Base-by-base conservation (phyloP, 352 stramenopile species). In the Globisporangium canariense region DNA sequence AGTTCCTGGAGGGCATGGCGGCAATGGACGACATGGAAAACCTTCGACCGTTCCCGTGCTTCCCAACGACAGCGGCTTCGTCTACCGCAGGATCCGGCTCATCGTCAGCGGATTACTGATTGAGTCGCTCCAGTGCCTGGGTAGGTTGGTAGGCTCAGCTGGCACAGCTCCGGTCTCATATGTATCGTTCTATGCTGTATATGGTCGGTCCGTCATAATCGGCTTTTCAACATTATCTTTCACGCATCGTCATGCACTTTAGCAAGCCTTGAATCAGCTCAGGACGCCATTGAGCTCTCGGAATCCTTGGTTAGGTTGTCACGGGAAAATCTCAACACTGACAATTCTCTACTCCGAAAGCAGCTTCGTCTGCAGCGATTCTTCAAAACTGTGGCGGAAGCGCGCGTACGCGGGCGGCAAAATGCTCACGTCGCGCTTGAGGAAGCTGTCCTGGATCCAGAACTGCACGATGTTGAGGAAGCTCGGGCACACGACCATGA, bases 391-490 rank as follows among this genome's bases (percentile, higher is more conserved):
- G 52, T 90, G 77, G 56, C 79, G 74, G 60, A 88, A 86, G 62
- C 71, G 75, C 20, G 77, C 78, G 70, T 89, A 91, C 58, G 75
- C 69, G 1, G 71, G 73, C 20, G 83, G 76, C 4, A 89, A 43
- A 34, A 88, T 83, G 58, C 77, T 88, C 11, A 84, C 72, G 51
- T 91, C 85, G 22, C 81, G 78, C 69, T 93, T 93, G 46, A 93
- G 78, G 60, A 91, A 93, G 55, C 78, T 92, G 64, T 92, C 82
- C 67, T 93, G 85, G 66, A 93, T 90, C 86, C 85, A 94, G 65
- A 94, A 92, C 71, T 94, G 83, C 55, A 90, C 77, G 28, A 92
- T 68, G 68, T 94, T 94, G 54, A 94, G 74, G 66, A 94, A 91
- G 60, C 77, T 91, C n/a, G 83, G 86, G 57, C 82, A 91, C 45